Conservation (phyloP, 495 filamentous ascomycete genomes). For the Neurospora africana region DNA sequence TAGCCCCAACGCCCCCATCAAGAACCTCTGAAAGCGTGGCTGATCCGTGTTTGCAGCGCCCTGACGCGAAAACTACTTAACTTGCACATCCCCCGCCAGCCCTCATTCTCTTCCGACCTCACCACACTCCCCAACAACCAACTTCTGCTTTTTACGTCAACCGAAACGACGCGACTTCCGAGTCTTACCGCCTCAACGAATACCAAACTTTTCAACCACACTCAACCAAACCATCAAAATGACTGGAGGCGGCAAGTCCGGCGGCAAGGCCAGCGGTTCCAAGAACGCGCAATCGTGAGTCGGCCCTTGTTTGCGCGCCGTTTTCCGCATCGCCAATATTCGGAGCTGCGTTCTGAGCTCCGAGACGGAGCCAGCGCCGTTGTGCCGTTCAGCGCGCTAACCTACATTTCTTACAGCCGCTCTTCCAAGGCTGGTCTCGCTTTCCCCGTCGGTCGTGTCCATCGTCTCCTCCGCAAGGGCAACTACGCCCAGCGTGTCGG, state of each 20-base stretch:
- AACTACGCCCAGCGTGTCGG: slow-evolving; percentile 99
- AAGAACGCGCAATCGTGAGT: slow-evolving; percentile 97
- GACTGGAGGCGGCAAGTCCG: slow-evolving; percentile 96
- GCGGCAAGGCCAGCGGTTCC: slow-evolving; percentile 93
- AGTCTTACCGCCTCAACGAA: slow-evolving; percentile 18
- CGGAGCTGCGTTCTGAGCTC: neutral
- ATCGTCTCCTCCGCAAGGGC: slow-evolving; percentile 98
- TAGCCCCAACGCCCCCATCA: slow-evolving; percentile 31
- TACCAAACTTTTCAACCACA: slow-evolving; percentile 13
- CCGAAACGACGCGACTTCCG: slow-evolving; percentile 6
- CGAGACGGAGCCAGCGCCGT: slow-evolving; percentile 12
- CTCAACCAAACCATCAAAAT: slow-evolving; percentile 60
- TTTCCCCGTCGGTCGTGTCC: slow-evolving; percentile 99
- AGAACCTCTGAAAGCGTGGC: slow-evolving; percentile 18
- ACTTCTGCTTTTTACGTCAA: slow-evolving; percentile 19
- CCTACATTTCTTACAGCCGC: slow-evolving; percentile 50
- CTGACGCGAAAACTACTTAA: slow-evolving; percentile 46
- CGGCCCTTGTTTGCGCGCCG: slow-evolving; percentile 4
- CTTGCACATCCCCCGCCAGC: slow-evolving; percentile 33
- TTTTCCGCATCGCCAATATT: slow-evolving; percentile 3
- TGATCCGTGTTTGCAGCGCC: slow-evolving; percentile 37
- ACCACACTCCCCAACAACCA: slow-evolving; percentile 27
- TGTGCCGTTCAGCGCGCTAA: slow-evolving; percentile 22
- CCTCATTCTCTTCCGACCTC: slow-evolving; percentile 23
- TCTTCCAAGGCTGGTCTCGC: slow-evolving; percentile 99